Percentiles rank a stretch among this genome's conserved stretches.
Evolutionary conservation across 371 early-diverging fungal species (phyloP).

Genomic region (Mortierella sp.): DNA sequence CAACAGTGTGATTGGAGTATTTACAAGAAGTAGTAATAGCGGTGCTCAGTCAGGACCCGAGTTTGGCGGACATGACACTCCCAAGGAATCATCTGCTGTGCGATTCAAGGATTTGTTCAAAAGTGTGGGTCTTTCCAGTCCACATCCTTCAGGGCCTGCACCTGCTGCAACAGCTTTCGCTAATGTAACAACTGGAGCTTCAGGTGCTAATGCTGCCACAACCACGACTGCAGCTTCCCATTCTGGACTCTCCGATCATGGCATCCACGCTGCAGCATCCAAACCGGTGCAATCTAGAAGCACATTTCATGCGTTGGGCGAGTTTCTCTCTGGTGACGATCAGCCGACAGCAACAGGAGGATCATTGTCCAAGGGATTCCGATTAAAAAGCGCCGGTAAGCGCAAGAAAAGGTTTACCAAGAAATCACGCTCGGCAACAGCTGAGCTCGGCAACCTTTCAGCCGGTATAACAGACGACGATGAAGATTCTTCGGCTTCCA

Average conservation of each 20-base stretch:
- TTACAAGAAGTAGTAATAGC: background rate
- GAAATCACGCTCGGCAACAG: slow-evolving; percentile 15
- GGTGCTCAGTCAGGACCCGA: slow-evolving; percentile 8
- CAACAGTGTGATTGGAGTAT: background rate
- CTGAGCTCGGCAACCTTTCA: slow-evolving; percentile 2
- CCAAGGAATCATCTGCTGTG: slow-evolving; percentile 27
- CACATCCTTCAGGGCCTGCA: slow-evolving; percentile 3
- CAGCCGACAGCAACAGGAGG: slow-evolving; percentile 25
- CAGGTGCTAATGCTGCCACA: no score
- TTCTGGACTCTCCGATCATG: no score
- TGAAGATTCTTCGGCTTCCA: slow-evolving; percentile 34
- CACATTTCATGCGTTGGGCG: slow-evolving; percentile 23
- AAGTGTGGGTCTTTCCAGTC: slow-evolving; percentile 24
- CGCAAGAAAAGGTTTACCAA: slow-evolving; percentile 36
- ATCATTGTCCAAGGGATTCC: slow-evolving; percentile 25
- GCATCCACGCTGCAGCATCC: background rate
- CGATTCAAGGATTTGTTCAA: slow-evolving; percentile 39
- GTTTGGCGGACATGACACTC: slow-evolving; percentile 16
- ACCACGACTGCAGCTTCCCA: background rate
- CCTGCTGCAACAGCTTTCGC: no score
- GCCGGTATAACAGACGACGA: slow-evolving; percentile 35
- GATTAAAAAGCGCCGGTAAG: slow-evolving; percentile 19
- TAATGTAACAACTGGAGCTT: no score
- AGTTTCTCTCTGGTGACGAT: slow-evolving; percentile 49
- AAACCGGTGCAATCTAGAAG: slow-evolving; percentile 19